Evolutionary conservation across 345 rosid species (phyloP).

Genomic region (Excoecaria cochinchinensis): DNA sequence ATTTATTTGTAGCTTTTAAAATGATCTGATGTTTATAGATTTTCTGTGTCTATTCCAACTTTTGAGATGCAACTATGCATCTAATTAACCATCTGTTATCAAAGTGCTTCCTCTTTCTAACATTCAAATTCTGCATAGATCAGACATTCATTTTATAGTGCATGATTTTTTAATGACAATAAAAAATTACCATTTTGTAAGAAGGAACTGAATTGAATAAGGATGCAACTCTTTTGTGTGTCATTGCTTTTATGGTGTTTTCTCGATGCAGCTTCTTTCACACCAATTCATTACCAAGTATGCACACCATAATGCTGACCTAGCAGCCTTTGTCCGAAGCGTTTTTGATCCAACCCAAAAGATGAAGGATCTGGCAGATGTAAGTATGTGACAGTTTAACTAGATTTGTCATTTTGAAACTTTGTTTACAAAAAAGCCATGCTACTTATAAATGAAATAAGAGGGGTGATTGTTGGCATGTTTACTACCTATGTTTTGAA

Average conservation of each 20-base stretch:
- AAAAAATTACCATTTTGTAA: neutral
- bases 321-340: slow-evolving; percentile 69
- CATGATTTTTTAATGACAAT: neutral
- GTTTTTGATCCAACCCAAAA: slow-evolving; percentile 84
- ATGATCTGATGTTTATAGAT: neutral
- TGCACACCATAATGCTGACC: slow-evolving; percentile 53
- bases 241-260: slow-evolving; percentile 21
- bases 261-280: slow-evolving; percentile 66
- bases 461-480: neutral
- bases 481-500: neutral
- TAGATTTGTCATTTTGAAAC: neutral
- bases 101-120: neutral
- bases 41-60: neutral
- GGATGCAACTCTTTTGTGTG: slow-evolving; percentile 3
- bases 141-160: neutral
- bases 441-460: no score
- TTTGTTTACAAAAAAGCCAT: no score
- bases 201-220: neutral
- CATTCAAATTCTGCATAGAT: neutral
- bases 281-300: slow-evolving; percentile 84
- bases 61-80: neutral
- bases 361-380: slow-evolving; percentile 95
- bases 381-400: slow-evolving; percentile 42
- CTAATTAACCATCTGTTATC: neutral
- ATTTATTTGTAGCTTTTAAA: neutral